These are phyloP conservation scores for Alternaria sp. DNA, from an alignment of 2,329 filamentous ascomycete genomes.

Conservation along the genomic window DNA sequence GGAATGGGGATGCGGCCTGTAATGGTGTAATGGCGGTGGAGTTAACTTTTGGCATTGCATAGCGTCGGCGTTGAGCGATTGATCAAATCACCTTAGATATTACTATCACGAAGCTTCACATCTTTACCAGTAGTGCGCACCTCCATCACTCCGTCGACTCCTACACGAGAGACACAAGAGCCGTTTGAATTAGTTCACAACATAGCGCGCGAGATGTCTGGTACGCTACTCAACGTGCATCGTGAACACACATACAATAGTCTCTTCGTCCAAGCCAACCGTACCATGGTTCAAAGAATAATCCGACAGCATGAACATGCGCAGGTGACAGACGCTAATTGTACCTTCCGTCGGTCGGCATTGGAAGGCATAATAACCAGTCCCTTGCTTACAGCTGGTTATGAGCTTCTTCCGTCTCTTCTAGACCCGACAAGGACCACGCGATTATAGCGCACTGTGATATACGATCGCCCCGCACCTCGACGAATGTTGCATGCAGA, in stretches of 20 bases:
- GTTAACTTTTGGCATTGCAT: conserved; percentile 28
- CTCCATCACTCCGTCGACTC: neutral
- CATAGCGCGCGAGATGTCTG: neutral
- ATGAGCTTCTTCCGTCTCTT: neutral
- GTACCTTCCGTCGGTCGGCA: neutral
- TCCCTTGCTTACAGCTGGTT: neutral
- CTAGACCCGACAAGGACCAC: neutral
- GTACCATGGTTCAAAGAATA: neutral
- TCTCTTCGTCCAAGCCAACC: neutral
- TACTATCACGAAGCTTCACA: conserved; percentile 2
- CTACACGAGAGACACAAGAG: neutral
- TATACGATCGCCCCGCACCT: neutral
- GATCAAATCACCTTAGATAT: conserved; percentile 1
- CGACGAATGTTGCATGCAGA: neutral
- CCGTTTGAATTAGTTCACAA: neutral
- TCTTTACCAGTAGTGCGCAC: neutral
- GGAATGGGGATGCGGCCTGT: conserved; percentile 8
- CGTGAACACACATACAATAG: neutral
- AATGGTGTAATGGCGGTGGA: conserved; percentile 6
- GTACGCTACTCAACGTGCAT: neutral
- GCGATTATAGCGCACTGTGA: neutral
- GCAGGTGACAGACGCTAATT: neutral
- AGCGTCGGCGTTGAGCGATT: conserved; percentile 39
- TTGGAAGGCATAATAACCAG: neutral
- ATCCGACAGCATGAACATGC: neutral